A percentile compares a stretch with the other conserved stretches of the same genome.
Conservation (phyloP, 371 early-diverging fungal species). For the Mortierella sp. region DNA sequence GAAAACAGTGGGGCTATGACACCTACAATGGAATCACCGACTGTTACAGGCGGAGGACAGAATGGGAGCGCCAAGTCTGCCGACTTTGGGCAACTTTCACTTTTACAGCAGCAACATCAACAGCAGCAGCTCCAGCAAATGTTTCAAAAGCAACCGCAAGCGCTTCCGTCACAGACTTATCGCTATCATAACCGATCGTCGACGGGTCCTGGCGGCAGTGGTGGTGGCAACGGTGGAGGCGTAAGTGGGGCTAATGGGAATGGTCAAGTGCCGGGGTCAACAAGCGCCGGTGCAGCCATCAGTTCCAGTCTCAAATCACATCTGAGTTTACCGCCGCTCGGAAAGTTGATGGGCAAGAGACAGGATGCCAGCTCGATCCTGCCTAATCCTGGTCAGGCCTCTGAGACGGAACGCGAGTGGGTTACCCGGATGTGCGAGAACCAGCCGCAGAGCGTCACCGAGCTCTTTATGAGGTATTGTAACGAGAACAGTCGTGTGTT, state of each 20-base stretch:
- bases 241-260: constrained; percentile 2
- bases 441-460: constrained; percentile 68
- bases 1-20: constrained; percentile 40
- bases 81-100: constrained; percentile 40
- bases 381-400: constrained; percentile 63
- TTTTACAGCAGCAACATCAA: constrained; percentile 37
- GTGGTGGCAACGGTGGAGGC: constrained; percentile 7
- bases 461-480: constrained; percentile 66
- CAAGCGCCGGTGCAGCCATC: constrained; percentile 28
- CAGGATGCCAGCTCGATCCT: constrained; percentile 61
- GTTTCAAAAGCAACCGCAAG: constrained; percentile 32
- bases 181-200: constrained; percentile 54
- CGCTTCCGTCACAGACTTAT: constrained; percentile 44
- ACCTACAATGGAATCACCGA: constrained; percentile 44
- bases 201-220: constrained; percentile 30
- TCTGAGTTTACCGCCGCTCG: constrained; percentile 29
- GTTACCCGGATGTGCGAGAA: constrained; percentile 60
- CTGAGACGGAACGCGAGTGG: constrained; percentile 65
- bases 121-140: constrained; percentile 28
- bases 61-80: constrained; percentile 44
- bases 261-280: constrained; percentile 12
- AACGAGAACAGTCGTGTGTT: constrained; percentile 13
- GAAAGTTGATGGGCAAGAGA: constrained; percentile 32
- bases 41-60: constrained; percentile 22
- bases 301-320: constrained; percentile 42